phyloP scores from a whole-genome alignment of 2,329 filamentous ascomycete genomes.

The Aspergillus pseudonomiae region DNA sequence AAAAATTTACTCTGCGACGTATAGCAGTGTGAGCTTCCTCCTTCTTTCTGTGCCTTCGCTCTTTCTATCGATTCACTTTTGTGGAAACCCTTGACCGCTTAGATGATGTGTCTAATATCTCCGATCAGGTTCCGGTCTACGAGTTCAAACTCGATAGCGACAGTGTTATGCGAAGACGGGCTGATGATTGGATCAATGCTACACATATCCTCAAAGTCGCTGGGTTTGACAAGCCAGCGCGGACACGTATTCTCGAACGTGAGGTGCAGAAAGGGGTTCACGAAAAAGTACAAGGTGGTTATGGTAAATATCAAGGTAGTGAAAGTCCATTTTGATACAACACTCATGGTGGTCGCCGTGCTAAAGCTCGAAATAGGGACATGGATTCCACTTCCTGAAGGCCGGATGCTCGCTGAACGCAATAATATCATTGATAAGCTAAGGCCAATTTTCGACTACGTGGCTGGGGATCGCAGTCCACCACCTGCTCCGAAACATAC shows the following conservation, averaged over 20 bases:
- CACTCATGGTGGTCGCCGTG: background rate
- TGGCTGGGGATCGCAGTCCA: slow-evolving; percentile 81
- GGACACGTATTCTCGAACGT: slow-evolving; percentile 91
- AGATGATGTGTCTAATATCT: slow-evolving; percentile 8
- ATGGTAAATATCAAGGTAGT: slow-evolving; percentile 94
- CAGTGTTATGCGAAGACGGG: slow-evolving; percentile 93
- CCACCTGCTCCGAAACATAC: slow-evolving; percentile 93
- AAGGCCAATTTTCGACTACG: slow-evolving; percentile 84
- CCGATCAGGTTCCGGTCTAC: slow-evolving; percentile 81
- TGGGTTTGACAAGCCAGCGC: slow-evolving; percentile 93
- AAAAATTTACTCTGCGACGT: slow-evolving; percentile 66
- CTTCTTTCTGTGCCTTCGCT: slow-evolving; percentile 8
- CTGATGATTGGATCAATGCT: slow-evolving; percentile 99
- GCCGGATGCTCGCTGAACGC: slow-evolving; percentile 78
- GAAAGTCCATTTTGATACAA: background rate
- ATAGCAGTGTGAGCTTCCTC: slow-evolving; percentile 59
- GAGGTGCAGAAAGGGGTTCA: slow-evolving; percentile 96
- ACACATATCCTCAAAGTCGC: slow-evolving; percentile 97
- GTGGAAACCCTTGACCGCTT: background rate
- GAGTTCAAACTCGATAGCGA: slow-evolving; percentile 86
- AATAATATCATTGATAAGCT: slow-evolving; percentile 86
- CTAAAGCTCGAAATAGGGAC: slow-evolving; percentile 64
- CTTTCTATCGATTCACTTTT: background rate
- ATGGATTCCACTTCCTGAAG: slow-evolving; percentile 88
- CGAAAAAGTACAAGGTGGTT: slow-evolving; percentile 97